Evolutionary conservation across 768 basidiomycete genomes (phyloP).

Genomic region (Rubroboletus pulcherrimus): DNA sequence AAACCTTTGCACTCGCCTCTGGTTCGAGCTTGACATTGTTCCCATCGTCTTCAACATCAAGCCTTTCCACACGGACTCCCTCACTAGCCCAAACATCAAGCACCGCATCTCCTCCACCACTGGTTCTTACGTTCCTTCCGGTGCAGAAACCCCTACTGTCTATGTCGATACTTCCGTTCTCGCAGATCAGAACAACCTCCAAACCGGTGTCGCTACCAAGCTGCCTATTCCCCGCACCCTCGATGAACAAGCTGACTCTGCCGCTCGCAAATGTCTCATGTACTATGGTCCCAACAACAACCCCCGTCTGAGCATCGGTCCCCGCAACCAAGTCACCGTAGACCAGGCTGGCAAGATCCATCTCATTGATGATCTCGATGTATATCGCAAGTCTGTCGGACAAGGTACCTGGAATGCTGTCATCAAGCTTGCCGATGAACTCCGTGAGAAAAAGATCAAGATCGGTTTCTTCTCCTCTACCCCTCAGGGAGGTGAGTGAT

Average conservation of each 20-base stretch:
- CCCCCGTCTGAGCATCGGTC: conserved; percentile 76
- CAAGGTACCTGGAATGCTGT: conserved; percentile 79
- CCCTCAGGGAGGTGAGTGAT: conserved; percentile 77
- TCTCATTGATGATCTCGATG: conserved; percentile 77
- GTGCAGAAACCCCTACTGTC: conserved; percentile 71
- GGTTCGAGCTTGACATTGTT: conserved; percentile 80
- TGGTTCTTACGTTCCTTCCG: conserved; percentile 74
- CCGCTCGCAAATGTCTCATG: conserved; percentile 81
- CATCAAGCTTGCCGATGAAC: conserved; percentile 74
- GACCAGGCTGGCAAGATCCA: conserved; percentile 86
- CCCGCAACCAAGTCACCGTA: conserved; percentile 84
- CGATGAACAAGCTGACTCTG: conserved; percentile 84
- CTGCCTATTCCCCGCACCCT: conserved; percentile 74
- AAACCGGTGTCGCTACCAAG: conserved; percentile 48
- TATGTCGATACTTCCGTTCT: conserved; percentile 58
- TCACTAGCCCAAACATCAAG: conserved; percentile 76
- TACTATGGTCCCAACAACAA: conserved; percentile 80
- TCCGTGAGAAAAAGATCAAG: conserved; percentile 82
- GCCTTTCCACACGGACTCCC: conserved; percentile 73
- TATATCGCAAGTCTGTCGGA: conserved; percentile 71
- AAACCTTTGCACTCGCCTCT: conserved; percentile 80
- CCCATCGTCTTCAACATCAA: conserved; percentile 87
- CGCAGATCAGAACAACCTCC: conserved; percentile 34
- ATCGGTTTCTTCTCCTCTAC: conserved; percentile 95
- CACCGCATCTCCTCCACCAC: conserved; percentile 79